phyloP scores from a whole-genome alignment of 495 filamentous ascomycete species.

The Aspergillus bridgeri region DNA sequence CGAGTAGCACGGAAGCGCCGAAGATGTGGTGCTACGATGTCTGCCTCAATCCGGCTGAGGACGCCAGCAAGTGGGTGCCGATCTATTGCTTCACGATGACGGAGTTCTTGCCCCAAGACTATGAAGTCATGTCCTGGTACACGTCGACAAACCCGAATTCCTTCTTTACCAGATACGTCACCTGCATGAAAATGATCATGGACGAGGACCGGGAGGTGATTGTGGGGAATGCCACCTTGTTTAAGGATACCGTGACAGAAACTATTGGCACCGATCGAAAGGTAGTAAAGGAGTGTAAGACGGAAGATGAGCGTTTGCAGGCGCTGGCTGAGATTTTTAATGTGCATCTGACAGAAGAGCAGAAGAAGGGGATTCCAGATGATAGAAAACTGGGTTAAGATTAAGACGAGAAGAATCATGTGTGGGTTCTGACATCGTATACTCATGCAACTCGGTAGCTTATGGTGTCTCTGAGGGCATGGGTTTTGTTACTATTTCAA shows the following conservation, averaged over 20 bases:
- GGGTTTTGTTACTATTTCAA: too few relatives aligned
- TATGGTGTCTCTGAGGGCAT: too few relatives aligned
- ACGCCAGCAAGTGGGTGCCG: constrained; percentile 40
- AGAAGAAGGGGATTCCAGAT: constrained; percentile 35
- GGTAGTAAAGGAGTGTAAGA: constrained; percentile 37
- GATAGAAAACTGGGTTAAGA: background rate
- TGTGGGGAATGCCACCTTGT: constrained; percentile 54
- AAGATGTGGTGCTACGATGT: constrained; percentile 12
- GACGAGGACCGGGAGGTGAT: constrained; percentile 33
- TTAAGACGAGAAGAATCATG: too few relatives aligned
- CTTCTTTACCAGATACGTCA: constrained; percentile 48
- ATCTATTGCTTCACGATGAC: constrained; percentile 55
- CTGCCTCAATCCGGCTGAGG: constrained; percentile 7
- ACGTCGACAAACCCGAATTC: constrained; percentile 31
- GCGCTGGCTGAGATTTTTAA: constrained; percentile 46
- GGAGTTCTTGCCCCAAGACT: constrained; percentile 55
- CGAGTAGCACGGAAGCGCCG: constrained; percentile 48
- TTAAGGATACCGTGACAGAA: constrained; percentile 47
- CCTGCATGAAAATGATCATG: constrained; percentile 50
- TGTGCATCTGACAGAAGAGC: constrained; percentile 43
- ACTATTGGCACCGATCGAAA: constrained; percentile 40
- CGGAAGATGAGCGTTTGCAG: constrained; percentile 43
- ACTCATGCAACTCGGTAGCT: too few relatives aligned
- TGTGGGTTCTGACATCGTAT: too few relatives aligned
- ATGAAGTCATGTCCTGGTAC: constrained; percentile 55